phyloP scores from a whole-genome alignment of 2,329 filamentous ascomycete species.

The Ceratocystis variospora region DNA sequence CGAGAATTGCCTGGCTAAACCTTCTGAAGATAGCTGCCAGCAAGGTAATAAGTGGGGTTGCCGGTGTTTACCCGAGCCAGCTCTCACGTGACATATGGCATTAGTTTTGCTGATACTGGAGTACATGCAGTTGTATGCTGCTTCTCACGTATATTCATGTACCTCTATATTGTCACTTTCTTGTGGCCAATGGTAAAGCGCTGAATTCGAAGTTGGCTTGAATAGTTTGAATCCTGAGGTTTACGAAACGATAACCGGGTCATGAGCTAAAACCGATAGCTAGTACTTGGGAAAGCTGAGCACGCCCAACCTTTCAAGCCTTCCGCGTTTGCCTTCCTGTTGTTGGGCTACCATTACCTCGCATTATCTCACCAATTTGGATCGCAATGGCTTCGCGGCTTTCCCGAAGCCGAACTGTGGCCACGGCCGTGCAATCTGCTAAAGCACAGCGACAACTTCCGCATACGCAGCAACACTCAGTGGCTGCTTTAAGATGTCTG shows the following conservation, averaged over 20 bases:
- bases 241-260: background rate
- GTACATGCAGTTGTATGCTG: background rate
- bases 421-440: constrained; percentile 41
- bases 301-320: background rate
- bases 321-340: background rate
- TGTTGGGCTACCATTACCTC: background rate
- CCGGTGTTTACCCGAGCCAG: background rate
- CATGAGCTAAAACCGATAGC: background rate
- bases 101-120: background rate
- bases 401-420: constrained; percentile 42
- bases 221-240: background rate
- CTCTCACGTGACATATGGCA: background rate
- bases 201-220: background rate
- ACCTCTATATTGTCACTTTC: background rate
- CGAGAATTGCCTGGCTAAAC: constrained; percentile 7
- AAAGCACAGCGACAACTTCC: constrained; percentile 23
- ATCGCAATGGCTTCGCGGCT: constrained; percentile 25
- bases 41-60: background rate
- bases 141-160: background rate
- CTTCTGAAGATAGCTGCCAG: background rate
- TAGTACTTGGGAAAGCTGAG: background rate
- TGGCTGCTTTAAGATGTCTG: constrained; percentile 20
- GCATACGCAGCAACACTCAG: constrained; percentile 28
- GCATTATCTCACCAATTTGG: background rate
- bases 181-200: constrained; percentile 1